Conservation (phyloP, 495 filamentous ascomycete species). For the Penicillium egyptiacum region DNA sequence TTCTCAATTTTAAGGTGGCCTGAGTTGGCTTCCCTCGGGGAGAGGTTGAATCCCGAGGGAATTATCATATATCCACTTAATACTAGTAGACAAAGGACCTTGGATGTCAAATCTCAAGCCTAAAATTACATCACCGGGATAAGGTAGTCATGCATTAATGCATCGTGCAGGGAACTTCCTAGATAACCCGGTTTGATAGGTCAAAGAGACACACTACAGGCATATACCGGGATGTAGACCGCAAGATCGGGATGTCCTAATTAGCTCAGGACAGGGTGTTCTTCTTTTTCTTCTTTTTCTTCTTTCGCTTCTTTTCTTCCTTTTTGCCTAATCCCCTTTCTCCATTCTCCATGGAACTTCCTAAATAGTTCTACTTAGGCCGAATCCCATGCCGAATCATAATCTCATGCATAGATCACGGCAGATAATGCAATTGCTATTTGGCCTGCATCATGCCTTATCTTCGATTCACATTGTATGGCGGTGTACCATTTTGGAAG, state of each 20-base stretch:
- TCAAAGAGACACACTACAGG: neutral
- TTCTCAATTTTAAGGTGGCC: constrained; percentile 1
- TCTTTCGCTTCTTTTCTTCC: neutral
- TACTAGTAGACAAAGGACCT: constrained; percentile 4
- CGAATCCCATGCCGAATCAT: constrained; percentile 3
- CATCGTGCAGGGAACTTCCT: neutral
- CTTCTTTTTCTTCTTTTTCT: neutral
- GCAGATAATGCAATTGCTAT: constrained; percentile 33
- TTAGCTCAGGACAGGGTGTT: neutral
- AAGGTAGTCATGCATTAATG: neutral
- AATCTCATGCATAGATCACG: constrained; percentile 23
- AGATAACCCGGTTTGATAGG: neutral
- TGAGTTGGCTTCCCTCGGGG: neutral
- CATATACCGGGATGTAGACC: constrained; percentile 1
- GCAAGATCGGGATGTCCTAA: constrained; percentile 5
- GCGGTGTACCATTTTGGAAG: constrained; percentile 7
- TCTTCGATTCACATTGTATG: constrained; percentile 7
- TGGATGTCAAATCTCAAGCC: neutral
- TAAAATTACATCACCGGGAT: neutral
- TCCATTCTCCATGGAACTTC: neutral
- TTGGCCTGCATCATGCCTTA: constrained; percentile 24
- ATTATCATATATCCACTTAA: neutral
- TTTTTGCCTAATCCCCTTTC: neutral
- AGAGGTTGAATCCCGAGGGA: too few species aligned
- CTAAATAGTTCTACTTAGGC: neutral